These are phyloP conservation scores for Claviceps africana DNA, from an alignment of 2,329 filamentous ascomycete species.

Conservation along the genomic window DNA sequence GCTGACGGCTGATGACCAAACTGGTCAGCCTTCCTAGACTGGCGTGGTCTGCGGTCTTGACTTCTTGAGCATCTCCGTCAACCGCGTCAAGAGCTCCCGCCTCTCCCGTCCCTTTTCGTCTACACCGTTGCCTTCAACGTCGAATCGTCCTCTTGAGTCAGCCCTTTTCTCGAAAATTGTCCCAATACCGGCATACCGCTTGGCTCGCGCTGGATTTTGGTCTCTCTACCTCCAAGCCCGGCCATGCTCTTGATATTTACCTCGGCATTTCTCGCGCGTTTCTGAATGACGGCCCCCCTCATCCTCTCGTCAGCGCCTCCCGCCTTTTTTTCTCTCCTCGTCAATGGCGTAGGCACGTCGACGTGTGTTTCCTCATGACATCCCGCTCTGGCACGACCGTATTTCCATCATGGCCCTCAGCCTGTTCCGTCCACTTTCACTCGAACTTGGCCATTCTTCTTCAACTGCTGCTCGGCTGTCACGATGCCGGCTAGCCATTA, in stretches of 20 bases:
- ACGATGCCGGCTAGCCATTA: conserved; percentile 11
- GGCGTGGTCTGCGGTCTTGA: background rate
- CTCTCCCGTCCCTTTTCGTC: background rate
- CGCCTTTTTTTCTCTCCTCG: too few species aligned
- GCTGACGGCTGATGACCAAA: too few species aligned
- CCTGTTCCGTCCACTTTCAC: conserved; percentile 20
- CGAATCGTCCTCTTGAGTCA: background rate
- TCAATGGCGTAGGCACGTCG: background rate
- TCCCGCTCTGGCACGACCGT: conserved; percentile 15
- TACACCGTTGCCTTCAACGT: background rate
- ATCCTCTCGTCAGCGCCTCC: background rate
- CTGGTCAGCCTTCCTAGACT: too few species aligned
- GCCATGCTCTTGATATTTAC: background rate
- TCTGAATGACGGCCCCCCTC: background rate
- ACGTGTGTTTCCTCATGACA: background rate
- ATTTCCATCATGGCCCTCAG: conserved; percentile 20
- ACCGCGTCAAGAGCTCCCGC: background rate
- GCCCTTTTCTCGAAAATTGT: background rate
- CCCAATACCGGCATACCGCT: background rate
- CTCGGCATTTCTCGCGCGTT: background rate
- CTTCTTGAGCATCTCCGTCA: background rate
- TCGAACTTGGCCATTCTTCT: conserved; percentile 16
- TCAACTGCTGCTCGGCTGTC: conserved; percentile 13
- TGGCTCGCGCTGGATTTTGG: background rate
- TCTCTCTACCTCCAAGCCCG: background rate